Conservation (phyloP, 495 filamentous ascomycete genomes). For the Penicillium argentinense region DNA sequence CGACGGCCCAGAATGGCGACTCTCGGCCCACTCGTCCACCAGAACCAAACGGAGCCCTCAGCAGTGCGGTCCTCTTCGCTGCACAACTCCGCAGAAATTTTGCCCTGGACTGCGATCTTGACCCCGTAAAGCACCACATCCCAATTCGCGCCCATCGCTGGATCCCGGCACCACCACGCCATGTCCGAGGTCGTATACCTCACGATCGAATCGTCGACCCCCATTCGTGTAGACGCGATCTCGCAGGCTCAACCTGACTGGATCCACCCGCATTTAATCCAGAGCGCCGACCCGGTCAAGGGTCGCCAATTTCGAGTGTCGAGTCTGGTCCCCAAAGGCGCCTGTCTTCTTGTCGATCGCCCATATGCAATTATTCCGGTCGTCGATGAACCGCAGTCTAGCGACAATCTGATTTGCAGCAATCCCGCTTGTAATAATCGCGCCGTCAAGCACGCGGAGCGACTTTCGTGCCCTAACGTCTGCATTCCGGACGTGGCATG, state of each 20-base stretch:
- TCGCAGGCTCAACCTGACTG: conserved; percentile 18
- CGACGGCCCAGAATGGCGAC: conserved; percentile 7
- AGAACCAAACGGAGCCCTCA: conserved; percentile 8
- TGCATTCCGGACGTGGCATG: conserved; percentile 36
- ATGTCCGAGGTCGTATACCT: conserved; percentile 29
- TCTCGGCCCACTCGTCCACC: conserved; percentile 17
- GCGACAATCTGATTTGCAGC: conserved; percentile 34
- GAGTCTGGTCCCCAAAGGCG: conserved; percentile 25
- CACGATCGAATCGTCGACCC: conserved; percentile 12
- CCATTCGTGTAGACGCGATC: conserved; percentile 11
- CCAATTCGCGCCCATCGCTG: background rate
- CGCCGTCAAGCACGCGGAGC: conserved; percentile 6
- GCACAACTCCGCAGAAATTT: conserved; percentile 10
- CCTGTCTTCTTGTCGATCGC: conserved; percentile 32
- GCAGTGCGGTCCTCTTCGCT: background rate
- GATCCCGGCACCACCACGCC: conserved; percentile 7
- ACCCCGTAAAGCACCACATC: background rate
- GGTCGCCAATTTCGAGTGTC: conserved; percentile 38
- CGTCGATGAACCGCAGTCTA: conserved; percentile 25
- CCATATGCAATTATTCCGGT: conserved; percentile 39
- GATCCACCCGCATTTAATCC: conserved; percentile 36
- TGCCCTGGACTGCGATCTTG: conserved; percentile 5
- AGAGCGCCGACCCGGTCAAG: conserved; percentile 33
- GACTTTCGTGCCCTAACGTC: conserved; percentile 22
- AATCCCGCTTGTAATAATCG: conserved; percentile 32